Conservation (phyloP, 2,329 filamentous ascomycete species). For the Xylariaceae sp. region DNA sequence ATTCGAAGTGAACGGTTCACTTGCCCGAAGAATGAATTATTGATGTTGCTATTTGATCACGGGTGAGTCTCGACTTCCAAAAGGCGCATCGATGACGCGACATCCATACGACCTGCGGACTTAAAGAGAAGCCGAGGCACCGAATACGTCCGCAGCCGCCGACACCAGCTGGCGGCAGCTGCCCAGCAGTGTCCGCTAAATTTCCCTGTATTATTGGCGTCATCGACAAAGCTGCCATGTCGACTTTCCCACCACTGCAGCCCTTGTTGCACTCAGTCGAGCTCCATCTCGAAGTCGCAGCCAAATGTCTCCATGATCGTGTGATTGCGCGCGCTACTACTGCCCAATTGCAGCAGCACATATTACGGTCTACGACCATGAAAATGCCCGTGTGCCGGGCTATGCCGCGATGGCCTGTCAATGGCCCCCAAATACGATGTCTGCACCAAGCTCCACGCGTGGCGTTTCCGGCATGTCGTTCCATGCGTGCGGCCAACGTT, state of each 20-base stretch:
- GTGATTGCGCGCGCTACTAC: not conserved
- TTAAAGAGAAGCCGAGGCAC: not conserved
- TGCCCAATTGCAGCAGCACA: not conserved
- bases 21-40: not conserved
- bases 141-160: not conserved
- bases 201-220: constrained; percentile 2
- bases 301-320: not conserved
- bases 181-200: not conserved
- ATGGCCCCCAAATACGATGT: constrained; percentile 17
- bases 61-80: no score
- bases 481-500: constrained; percentile 5
- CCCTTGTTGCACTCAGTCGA: not conserved
- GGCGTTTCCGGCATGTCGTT: constrained; percentile 7
- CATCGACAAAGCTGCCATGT: not conserved
- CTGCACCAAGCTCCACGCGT: constrained; percentile 14
- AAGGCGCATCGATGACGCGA: no score
- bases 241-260: not conserved
- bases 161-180: not conserved
- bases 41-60: no score
- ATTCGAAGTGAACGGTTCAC: not conserved
- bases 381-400: constrained; percentile 24
- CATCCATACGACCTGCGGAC: no score
- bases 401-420: constrained; percentile 15
- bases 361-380: not conserved
- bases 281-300: not conserved